Evolutionary conservation across 2,329 filamentous ascomycete genomes (phyloP).

Genomic region (Ophiocordyceps australis): DNA sequence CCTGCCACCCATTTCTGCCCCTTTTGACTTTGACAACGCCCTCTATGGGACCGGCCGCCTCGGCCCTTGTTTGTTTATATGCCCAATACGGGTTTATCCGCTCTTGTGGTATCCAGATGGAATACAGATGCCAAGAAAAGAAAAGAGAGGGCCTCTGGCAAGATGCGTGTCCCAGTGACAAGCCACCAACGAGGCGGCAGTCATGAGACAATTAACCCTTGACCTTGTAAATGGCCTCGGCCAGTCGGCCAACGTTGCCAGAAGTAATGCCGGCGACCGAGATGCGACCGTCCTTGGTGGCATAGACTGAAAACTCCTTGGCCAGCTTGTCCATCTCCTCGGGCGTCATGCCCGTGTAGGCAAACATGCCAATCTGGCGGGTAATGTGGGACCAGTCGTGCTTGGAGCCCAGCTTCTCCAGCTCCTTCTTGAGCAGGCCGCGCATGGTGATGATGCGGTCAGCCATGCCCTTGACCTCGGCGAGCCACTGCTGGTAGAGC

Average conservation of each 20-base stretch:
- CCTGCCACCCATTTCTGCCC: no score
- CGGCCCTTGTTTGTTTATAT: no score
- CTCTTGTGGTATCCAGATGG: no score
- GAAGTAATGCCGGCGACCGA: slow-evolving; percentile 71
- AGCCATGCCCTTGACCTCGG: slow-evolving; percentile 96
- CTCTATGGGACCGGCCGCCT: no score
- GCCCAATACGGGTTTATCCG: no score
- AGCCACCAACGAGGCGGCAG: no score
- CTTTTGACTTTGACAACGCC: no score
- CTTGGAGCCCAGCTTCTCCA: slow-evolving; percentile 87
- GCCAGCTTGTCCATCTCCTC: slow-evolving; percentile 85
- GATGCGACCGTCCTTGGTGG: slow-evolving; percentile 81
- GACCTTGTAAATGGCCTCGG: slow-evolving; percentile 71
- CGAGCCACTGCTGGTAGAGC: slow-evolving; percentile 87
- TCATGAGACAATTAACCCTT: no score
- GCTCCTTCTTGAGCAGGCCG: slow-evolving; percentile 79
- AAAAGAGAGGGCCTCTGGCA: no score
- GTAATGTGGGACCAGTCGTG: slow-evolving; percentile 99
- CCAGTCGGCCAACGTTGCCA: slow-evolving; percentile 62
- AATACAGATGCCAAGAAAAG: no score
- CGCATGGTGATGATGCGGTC: slow-evolving; percentile 99
- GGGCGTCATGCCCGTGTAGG: slow-evolving; percentile 82
- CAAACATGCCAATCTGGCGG: slow-evolving; percentile 98
- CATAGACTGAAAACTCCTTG: slow-evolving; percentile 94
- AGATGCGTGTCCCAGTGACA: no score